Base-by-base conservation (phyloP, 805 yeast species). In the Yamadazyma kitorensis region DNA sequence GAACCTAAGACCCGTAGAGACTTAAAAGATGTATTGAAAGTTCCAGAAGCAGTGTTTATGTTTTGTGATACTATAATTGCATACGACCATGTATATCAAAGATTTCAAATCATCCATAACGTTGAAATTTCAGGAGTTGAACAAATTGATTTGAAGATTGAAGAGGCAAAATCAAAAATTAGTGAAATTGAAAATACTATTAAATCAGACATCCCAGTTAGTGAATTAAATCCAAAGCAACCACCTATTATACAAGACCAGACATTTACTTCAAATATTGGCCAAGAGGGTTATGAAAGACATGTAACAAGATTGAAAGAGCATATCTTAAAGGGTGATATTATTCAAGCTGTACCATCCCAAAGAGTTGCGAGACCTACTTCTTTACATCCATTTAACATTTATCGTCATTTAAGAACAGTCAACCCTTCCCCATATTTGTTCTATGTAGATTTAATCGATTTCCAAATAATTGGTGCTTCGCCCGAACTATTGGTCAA, bases 361-460 rank as follows among this genome's bases (percentile, higher is more conserved):
- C 98, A 93, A 68, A 76, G 99, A 54, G 88, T 93, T 17, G 86
- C 95, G 4, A 80, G 97, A 60, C 96, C 96, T 23, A 93, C 99
- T 0, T 79, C 88, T 3, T 68, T 93, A 48, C 98, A 93, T 58
- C 98, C 99, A 2, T 93, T 93, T 74, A 93, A 93, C 63, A 84
- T 93, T 29, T 93, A 91, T 64, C 82, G 95, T 47, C 97, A 91
- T 54, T 72, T 93, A 50, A 76, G 98, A 55, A 84, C 96, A 0
- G 97, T 93, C 30, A 93, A 93, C 61, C 98, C 99, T 8, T 87
- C 97, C 2, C 99, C 99, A 17, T 93, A 93, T 59, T 73, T 93
- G 72, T 93, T 93, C 57, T 93, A 88, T 61, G 80, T 93, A 45
- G 98, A 93, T 57, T 83, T 86, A 51, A 57, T 85, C 39, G 96